Evolutionary conservation across 345 rosid genomes (phyloP).

Genomic region (Boechera retrofracta): DNA sequence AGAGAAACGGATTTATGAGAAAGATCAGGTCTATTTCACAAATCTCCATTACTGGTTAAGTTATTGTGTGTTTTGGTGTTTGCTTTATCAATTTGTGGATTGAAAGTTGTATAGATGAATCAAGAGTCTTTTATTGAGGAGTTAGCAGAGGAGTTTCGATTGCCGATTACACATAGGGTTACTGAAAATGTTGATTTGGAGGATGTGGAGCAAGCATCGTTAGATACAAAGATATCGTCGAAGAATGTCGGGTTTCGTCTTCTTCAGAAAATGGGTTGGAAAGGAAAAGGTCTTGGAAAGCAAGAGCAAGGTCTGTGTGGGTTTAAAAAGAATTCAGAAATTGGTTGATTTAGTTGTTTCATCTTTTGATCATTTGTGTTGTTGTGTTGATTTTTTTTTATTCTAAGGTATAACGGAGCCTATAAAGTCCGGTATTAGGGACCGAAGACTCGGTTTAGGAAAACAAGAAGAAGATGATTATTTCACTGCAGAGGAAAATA

Average conservation of each 20-base stretch:
- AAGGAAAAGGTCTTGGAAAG: slow-evolving; percentile 96
- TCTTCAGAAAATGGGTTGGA: slow-evolving; percentile 99
- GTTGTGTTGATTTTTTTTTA: neutral
- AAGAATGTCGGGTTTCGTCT: slow-evolving; percentile 95
- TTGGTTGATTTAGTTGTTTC: neutral
- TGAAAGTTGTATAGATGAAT: slow-evolving; percentile 39
- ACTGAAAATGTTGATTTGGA: slow-evolving; percentile 89
- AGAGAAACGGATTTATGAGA: slow-evolving; percentile 51
- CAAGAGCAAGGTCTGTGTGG: slow-evolving; percentile 79
- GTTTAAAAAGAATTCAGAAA: neutral
- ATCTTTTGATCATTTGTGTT: slow-evolving; percentile 19
- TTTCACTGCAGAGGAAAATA: slow-evolving; percentile 94
- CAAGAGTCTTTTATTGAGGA: slow-evolving; percentile 77
- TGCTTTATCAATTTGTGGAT: neutral
- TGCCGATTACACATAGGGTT: slow-evolving; percentile 74
- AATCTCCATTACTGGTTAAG: neutral
- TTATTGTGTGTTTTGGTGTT: neutral
- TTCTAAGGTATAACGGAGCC: slow-evolving; percentile 81
- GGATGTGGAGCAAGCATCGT: slow-evolving; percentile 86
- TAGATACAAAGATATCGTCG: slow-evolving; percentile 76
- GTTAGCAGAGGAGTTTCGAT: slow-evolving; percentile 67
- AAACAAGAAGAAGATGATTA: slow-evolving; percentile 98
- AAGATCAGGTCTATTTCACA: slow-evolving; percentile 50
- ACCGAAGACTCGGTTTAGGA: slow-evolving; percentile 89
- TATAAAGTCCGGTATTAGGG: slow-evolving; percentile 91